Percentiles rank a stretch among this genome's conserved stretches.
These are phyloP conservation scores for Fusarium newnesense DNA, from an alignment of 2,329 filamentous ascomycete genomes.

Conservation along the genomic window DNA sequence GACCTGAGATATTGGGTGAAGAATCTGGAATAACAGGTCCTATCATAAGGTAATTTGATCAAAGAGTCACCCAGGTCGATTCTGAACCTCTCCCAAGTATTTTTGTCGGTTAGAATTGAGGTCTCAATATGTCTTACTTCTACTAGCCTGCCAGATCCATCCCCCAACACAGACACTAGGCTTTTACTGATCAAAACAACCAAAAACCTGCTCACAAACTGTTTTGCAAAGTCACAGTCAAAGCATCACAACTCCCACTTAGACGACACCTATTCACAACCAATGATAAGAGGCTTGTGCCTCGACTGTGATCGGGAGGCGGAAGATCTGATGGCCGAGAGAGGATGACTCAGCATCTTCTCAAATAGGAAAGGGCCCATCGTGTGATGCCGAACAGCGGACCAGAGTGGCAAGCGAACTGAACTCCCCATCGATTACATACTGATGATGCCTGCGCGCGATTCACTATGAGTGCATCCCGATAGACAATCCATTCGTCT, in stretches of 20 bases:
- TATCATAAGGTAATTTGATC: neutral
- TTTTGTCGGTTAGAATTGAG: neutral
- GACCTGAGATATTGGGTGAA: neutral
- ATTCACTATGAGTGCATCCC: constrained; percentile 44
- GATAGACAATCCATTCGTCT: constrained; percentile 36
- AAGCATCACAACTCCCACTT: neutral
- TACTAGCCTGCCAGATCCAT: neutral
- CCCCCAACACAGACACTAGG: neutral
- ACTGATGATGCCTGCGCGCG: constrained; percentile 37
- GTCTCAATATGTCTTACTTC: neutral
- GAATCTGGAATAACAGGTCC: neutral
- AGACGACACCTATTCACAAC: neutral
- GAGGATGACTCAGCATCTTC: constrained; percentile 40
- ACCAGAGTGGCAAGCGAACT: constrained; percentile 44
- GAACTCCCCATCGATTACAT: constrained; percentile 33
- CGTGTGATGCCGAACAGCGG: constrained; percentile 45
- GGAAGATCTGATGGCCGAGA: constrained; percentile 39
- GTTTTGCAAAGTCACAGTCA: neutral
- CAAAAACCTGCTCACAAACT: neutral
- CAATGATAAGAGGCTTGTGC: constrained; percentile 6
- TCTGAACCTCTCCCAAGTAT: neutral
- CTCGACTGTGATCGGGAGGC: constrained; percentile 10
- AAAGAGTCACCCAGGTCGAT: neutral
- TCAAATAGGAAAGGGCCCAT: constrained; percentile 40
- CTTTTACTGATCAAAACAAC: neutral